Conservation (phyloP, 192 early-diverging fungal genomes). For the Coemansia sp. region DNA sequence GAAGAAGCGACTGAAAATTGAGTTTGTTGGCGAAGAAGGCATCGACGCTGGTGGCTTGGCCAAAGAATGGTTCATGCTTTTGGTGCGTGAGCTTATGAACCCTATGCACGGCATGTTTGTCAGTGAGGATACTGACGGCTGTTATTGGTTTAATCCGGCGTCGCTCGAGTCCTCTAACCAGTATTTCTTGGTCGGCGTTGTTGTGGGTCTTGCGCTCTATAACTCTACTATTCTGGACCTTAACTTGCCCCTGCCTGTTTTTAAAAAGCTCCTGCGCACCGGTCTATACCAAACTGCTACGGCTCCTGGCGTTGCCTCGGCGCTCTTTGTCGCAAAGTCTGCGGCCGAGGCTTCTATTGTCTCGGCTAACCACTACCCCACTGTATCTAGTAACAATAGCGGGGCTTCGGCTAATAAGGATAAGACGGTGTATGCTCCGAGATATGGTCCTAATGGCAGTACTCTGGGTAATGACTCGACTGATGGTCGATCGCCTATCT, state of each 20-base stretch:
- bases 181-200: conserved; percentile 89
- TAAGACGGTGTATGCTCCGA: conserved; percentile 8
- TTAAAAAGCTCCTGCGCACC: conserved; percentile 81
- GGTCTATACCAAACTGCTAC: conserved; percentile 26
- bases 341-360: conserved; percentile 21
- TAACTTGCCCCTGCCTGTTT: conserved; percentile 76
- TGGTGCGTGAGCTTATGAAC: conserved; percentile 92
- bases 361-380: conserved; percentile 18
- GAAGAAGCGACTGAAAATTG: conserved; percentile 89
- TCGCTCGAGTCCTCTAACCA: conserved; percentile 77
- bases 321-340: conserved; percentile 14
- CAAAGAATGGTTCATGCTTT: conserved; percentile 97
- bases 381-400: background rate
- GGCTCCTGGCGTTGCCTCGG: background rate
- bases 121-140: conserved; percentile 60
- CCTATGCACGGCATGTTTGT: conserved; percentile 88
- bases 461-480: background rate
- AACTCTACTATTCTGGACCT: conserved; percentile 93
- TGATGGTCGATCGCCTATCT: conserved; percentile 38
- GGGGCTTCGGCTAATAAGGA: conserved; percentile 2
- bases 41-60: conserved; percentile 95
- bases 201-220: conserved; percentile 92
- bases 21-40: conserved; percentile 93
- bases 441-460: conserved; percentile 7
- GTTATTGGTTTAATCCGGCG: conserved; percentile 80